Conservation (phyloP, 768 basidiomycete species). For the Chiua virens region DNA sequence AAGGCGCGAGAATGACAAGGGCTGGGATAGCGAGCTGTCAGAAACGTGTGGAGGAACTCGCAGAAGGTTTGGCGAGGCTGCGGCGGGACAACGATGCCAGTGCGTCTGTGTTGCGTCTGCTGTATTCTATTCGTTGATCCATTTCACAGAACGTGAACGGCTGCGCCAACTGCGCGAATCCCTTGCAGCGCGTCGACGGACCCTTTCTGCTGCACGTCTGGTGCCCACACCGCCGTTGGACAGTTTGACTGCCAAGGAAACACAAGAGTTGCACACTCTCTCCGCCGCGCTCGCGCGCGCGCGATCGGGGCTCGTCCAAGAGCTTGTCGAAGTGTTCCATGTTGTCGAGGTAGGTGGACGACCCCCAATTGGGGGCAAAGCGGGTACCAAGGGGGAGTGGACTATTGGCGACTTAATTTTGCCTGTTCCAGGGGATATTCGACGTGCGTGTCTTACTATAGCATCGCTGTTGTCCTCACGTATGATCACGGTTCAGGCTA, state of each 20-base stretch:
- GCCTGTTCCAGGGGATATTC: constrained; percentile 82
- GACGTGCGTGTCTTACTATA: constrained; percentile 45
- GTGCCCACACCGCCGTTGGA: constrained; percentile 28
- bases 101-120: constrained; percentile 31
- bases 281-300: constrained; percentile 62
- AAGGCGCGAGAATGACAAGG: constrained; percentile 44
- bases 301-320: constrained; percentile 72
- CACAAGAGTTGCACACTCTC: constrained; percentile 49
- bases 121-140: background rate
- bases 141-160: constrained; percentile 56
- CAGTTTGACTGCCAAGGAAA: constrained; percentile 35
- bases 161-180: constrained; percentile 57
- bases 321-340: constrained; percentile 83
- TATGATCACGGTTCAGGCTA: constrained; percentile 48
- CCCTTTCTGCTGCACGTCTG: constrained; percentile 57
- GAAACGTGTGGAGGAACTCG: constrained; percentile 51
- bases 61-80: constrained; percentile 45
- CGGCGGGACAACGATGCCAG: constrained; percentile 64
- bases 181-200: constrained; percentile 64
- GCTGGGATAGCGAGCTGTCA: constrained; percentile 51
- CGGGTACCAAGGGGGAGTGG: constrained; percentile 81
- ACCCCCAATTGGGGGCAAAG: constrained; percentile 71
- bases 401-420: constrained; percentile 78
- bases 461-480: background rate
- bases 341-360: constrained; percentile 79